These are phyloP conservation scores for Crithidia brevicula DNA, from an alignment of 208 protist species.

Conservation along the genomic window DNA sequence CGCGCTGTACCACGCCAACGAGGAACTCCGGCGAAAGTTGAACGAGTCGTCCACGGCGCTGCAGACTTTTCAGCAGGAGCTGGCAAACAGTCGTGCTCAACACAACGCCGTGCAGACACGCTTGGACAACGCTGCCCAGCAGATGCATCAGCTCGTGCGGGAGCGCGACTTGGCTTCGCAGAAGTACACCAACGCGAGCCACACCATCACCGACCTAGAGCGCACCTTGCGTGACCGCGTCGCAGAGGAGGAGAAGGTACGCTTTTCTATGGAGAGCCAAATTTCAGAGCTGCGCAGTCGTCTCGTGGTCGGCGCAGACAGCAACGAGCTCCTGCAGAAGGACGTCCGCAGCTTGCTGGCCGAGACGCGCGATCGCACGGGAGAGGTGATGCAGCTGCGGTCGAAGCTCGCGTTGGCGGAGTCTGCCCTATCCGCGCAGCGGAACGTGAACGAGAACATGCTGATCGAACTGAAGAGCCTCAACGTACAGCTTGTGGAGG, in stretches of 20 bases:
- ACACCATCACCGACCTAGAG: constrained; percentile 62
- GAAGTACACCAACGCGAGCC: constrained; percentile 61
- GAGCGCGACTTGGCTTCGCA: constrained; percentile 81
- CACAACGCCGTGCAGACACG: constrained; percentile 44
- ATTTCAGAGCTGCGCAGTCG: constrained; percentile 80
- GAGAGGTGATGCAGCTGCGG: constrained; percentile 64
- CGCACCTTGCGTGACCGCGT: constrained; percentile 56
- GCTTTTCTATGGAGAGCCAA: constrained; percentile 74
- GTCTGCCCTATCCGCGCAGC: constrained; percentile 78
- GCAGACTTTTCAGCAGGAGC: constrained; percentile 76
- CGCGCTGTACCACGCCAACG: constrained; percentile 87
- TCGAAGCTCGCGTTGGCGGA: constrained; percentile 78
- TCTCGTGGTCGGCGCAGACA: constrained; percentile 77
- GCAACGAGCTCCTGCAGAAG: constrained; percentile 78
- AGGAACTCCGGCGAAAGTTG: constrained; percentile 82
- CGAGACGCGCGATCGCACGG: constrained; percentile 68
- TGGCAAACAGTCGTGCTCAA: constrained; percentile 51
- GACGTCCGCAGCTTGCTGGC: constrained; percentile 72
- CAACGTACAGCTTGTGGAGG: constrained; percentile 74
- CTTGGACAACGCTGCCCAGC: constrained; percentile 64
- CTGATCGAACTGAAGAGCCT: constrained; percentile 81
- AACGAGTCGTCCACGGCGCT: constrained; percentile 68
- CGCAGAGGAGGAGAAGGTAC: constrained; percentile 65
- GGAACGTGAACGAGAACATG: constrained; percentile 85
- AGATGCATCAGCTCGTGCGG: constrained; percentile 85